phyloP scores from a whole-genome alignment of 331 rosid genomes.

The Quercus tomentella region DNA sequence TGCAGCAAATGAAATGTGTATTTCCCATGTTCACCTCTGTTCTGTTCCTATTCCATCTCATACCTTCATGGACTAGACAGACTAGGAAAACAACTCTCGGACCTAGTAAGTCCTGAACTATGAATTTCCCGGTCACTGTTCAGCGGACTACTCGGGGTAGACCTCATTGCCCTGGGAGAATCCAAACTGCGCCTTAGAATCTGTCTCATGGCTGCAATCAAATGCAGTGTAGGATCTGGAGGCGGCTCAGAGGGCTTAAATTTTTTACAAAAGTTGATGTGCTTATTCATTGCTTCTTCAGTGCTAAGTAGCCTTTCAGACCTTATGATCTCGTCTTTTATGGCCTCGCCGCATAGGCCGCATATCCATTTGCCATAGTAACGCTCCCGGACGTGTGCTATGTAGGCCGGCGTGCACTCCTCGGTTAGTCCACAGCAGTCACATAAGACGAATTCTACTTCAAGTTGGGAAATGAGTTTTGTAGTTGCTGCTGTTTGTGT shows the following conservation, averaged over 20 bases:
- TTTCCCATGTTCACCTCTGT: conserved; percentile 12
- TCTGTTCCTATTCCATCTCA: conserved; percentile 5
- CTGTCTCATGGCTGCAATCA: conserved; percentile 88
- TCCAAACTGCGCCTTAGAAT: conserved; percentile 78
- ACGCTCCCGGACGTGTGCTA: conserved; percentile 66
- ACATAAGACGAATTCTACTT: conserved; percentile 73
- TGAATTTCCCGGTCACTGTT: conserved; percentile 28
- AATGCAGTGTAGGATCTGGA: conserved; percentile 62
- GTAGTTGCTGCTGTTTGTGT: conserved; percentile 36
- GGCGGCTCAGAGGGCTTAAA: conserved; percentile 72
- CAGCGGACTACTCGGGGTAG: conserved; percentile 65
- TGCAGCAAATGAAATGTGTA: conserved; percentile 10
- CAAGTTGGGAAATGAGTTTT: conserved; percentile 41
- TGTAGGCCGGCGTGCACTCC: conserved; percentile 91
- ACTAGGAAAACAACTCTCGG: conserved; percentile 70
- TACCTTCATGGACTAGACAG: conserved; percentile 45
- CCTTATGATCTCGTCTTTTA: conserved; percentile 79
- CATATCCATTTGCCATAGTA: conserved; percentile 84
- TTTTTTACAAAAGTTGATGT: conserved; percentile 73
- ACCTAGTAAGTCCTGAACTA: conserved; percentile 46
- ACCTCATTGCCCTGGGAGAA: conserved; percentile 64
- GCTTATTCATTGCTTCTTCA: conserved; percentile 82
- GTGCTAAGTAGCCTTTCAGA: conserved; percentile 71
- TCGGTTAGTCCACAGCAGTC: conserved; percentile 90
- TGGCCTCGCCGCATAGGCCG: conserved; percentile 86